A percentile compares a stretch with the other conserved stretches of the same genome.
phyloP scores from a whole-genome alignment of 2,329 filamentous ascomycete genomes.

The Trichoderma asperellum region DNA sequence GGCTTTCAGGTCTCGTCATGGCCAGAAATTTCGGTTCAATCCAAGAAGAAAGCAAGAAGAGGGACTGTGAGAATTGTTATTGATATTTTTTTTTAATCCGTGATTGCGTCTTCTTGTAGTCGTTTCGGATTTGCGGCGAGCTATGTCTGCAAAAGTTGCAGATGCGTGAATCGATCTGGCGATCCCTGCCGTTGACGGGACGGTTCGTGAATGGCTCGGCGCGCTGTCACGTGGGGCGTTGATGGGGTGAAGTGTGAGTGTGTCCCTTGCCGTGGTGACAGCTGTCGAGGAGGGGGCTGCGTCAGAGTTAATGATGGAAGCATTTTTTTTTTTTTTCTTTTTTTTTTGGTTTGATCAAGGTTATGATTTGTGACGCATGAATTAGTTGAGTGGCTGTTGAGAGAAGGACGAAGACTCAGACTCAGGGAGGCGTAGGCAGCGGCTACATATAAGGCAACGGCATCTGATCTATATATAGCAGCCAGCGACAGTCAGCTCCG shows the following conservation, averaged over 20 bases:
- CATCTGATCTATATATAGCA: not conserved
- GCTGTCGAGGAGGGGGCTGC: too few relatives aligned
- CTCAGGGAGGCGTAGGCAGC: not conserved
- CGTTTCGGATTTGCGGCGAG: too few relatives aligned
- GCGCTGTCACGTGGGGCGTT: conserved; percentile 20
- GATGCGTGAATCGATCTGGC: conserved; percentile 27
- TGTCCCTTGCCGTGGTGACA: too few relatives aligned
- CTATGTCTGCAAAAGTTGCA: too few relatives aligned
- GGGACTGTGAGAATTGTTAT: too few relatives aligned
- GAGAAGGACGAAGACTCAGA: not conserved
- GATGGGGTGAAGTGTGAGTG: too few relatives aligned
- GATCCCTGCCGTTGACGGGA: not conserved
- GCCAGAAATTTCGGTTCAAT: not conserved
- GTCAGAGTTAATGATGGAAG: too few relatives aligned
- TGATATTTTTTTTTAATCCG: too few relatives aligned
- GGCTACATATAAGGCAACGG: not conserved
- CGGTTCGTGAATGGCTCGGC: conserved; percentile 13
- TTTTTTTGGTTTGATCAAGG: too few relatives aligned
- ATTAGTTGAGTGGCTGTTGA: not conserved
- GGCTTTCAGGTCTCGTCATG: conserved; percentile 1
- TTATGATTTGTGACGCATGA: not conserved
- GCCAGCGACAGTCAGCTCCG: not conserved
- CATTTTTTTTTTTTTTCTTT: not conserved
- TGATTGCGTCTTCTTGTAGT: too few relatives aligned
- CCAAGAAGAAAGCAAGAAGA: not conserved